Conservation (phyloP, 345 rosid species). For the Ricinus communis region DNA sequence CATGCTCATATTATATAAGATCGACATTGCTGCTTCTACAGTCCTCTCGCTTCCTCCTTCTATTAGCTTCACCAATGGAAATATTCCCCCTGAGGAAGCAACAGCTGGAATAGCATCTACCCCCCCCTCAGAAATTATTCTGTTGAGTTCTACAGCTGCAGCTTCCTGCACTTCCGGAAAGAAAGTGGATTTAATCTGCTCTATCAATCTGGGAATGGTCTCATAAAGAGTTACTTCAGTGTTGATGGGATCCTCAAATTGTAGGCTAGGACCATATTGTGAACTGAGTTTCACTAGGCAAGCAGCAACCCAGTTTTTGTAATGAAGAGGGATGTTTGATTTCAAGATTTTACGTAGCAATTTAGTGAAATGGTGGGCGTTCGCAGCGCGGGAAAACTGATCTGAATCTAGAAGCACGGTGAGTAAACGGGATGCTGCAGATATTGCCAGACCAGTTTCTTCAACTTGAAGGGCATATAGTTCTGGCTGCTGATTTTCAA, state of each 20-base stretch:
- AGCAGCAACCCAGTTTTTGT: slow-evolving; percentile 81
- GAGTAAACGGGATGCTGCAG: slow-evolving; percentile 72
- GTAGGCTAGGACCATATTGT: slow-evolving; percentile 29
- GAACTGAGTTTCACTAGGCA: slow-evolving; percentile 67
- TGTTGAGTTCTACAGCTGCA: slow-evolving; percentile 79
- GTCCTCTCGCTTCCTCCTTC: slow-evolving; percentile 60
- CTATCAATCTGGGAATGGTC: slow-evolving; percentile 72
- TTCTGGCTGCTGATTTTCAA: slow-evolving; percentile 54
- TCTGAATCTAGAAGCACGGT: slow-evolving; percentile 68
- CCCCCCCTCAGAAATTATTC: slow-evolving; percentile 63
- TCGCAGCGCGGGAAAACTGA: slow-evolving; percentile 43
- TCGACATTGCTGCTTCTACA: slow-evolving; percentile 61
- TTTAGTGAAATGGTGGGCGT: slow-evolving; percentile 34
- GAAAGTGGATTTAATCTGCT: slow-evolving; percentile 53
- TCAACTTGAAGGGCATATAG: slow-evolving; percentile 57
- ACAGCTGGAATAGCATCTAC: slow-evolving; percentile 55
- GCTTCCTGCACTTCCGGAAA: slow-evolving; percentile 61
- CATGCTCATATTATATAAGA: slow-evolving; percentile 80
- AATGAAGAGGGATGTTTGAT: slow-evolving; percentile 48
- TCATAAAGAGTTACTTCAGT: slow-evolving; percentile 70
- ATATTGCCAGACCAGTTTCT: slow-evolving; percentile 68
- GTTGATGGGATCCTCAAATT: slow-evolving; percentile 51
- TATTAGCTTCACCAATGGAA: slow-evolving; percentile 60
- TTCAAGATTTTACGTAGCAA: slow-evolving; percentile 49
- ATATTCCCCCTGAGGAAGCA: slow-evolving; percentile 67